phyloP scores from a whole-genome alignment of 2,329 filamentous ascomycete genomes.

The Hawksworthiomyces lignivorus region DNA sequence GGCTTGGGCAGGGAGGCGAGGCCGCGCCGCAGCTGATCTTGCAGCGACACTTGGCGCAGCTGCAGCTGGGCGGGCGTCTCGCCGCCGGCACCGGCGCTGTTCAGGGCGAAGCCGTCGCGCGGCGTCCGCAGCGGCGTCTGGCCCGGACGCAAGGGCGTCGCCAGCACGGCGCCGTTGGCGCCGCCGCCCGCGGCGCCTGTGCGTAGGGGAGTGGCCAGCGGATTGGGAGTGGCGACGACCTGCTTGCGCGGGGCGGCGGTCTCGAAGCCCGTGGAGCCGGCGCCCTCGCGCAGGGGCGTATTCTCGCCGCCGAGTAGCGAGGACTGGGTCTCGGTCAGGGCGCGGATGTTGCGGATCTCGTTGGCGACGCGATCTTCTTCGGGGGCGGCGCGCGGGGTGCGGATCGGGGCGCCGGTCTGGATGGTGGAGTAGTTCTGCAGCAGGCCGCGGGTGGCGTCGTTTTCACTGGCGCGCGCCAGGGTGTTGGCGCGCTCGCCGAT shows the following conservation, averaged over 20 bases:
- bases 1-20: conserved; percentile 84
- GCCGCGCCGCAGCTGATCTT: conserved; percentile 60
- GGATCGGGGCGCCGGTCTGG: conserved; percentile 75
- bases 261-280: conserved; percentile 79
- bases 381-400: conserved; percentile 82
- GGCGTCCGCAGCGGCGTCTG: conserved; percentile 66
- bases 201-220: conserved; percentile 81
- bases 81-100: conserved; percentile 45
- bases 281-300: conserved; percentile 74
- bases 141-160: conserved; percentile 40
- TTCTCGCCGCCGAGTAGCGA: conserved; percentile 92
- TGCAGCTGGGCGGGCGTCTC: conserved; percentile 2
- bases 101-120: conserved; percentile 78
- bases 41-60: conserved; percentile 56
- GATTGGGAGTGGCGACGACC: conserved; percentile 84
- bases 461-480: conserved; percentile 70
- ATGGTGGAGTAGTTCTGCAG: conserved; percentile 81
- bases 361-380: conserved; percentile 96
- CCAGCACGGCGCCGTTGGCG: conserved; percentile 10
- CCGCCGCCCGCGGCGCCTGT: conserved; percentile 66
- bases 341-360: conserved; percentile 88
- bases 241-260: conserved; percentile 75
- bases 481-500: conserved; percentile 77
- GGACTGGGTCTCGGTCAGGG: conserved; percentile 88
- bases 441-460: conserved; percentile 75